These are phyloP conservation scores for Plenodomus tracheiphilus DNA, from an alignment of 2,329 filamentous ascomycete species.

Conservation along the genomic window DNA sequence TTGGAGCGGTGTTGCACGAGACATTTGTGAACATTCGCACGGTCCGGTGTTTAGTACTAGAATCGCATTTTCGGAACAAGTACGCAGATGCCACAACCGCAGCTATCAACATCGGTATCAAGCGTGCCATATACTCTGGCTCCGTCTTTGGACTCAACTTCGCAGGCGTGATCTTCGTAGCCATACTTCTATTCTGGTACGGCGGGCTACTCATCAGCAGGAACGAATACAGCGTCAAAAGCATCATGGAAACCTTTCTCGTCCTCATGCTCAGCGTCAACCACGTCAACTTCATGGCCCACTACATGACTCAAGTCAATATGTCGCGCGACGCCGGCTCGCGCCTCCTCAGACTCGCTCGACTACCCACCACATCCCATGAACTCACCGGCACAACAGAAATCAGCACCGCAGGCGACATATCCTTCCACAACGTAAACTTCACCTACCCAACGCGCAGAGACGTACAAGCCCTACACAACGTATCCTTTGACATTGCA, in stretches of 20 bases:
- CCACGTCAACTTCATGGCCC: constrained; percentile 69
- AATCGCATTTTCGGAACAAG: constrained; percentile 69
- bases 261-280: constrained; percentile 82
- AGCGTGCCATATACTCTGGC: constrained; percentile 68
- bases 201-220: constrained; percentile 66
- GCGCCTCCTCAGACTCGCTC: constrained; percentile 70
- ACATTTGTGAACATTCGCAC: constrained; percentile 78
- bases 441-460: constrained; percentile 73
- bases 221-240: constrained; percentile 55
- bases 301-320: constrained; percentile 79
- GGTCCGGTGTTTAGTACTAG: constrained; percentile 74
- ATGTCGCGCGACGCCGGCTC: constrained; percentile 72
- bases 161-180: constrained; percentile 70
- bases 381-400: constrained; percentile 58
- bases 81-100: constrained; percentile 57
- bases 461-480: constrained; percentile 59
- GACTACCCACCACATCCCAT: constrained; percentile 61
- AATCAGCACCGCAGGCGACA: constrained; percentile 52
- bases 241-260: constrained; percentile 75
- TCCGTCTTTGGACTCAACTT: constrained; percentile 78
- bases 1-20: constrained; percentile 70
- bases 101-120: constrained; percentile 64
- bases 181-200: constrained; percentile 83
- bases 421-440: constrained; percentile 63
- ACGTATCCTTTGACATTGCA: constrained; percentile 67